Evolutionary conservation across 805 yeast genomes (phyloP).

Genomic region (Kluyveromyces nonfermentans): DNA sequence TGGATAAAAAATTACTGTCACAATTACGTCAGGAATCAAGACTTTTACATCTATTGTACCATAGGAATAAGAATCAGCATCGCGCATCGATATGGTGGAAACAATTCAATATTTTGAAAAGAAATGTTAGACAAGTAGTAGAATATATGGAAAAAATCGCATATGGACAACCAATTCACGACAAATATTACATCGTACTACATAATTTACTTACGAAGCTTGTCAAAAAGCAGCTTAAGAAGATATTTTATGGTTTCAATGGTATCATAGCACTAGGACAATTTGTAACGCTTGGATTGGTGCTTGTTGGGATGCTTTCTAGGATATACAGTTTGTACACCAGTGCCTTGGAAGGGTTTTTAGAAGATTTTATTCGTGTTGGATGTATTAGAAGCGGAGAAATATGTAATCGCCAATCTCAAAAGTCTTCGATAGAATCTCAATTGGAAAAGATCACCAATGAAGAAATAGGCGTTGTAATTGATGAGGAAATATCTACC

Average conservation of each 20-base stretch:
- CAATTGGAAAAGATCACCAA: conserved; percentile 7
- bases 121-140: conserved; percentile 30
- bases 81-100: conserved; percentile 70
- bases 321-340: conserved; percentile 30
- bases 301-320: conserved; percentile 49
- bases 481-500: conserved; percentile 3
- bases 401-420: neutral
- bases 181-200: conserved; percentile 8
- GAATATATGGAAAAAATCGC: conserved; percentile 4
- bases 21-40: conserved; percentile 41
- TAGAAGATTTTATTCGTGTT: conserved; percentile 15
- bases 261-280: conserved; percentile 67
- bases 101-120: conserved; percentile 50
- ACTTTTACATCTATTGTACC: conserved; percentile 53
- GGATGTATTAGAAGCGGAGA: conserved; percentile 9
- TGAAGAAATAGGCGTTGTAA: conserved; percentile 30
- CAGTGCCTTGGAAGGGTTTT: conserved; percentile 11
- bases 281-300: conserved; percentile 63
- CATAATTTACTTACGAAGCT: conserved; percentile 18
- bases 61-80: conserved; percentile 72
- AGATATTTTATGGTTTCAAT: conserved; percentile 53
- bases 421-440: neutral
- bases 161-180: conserved; percentile 23
- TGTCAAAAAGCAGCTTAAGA: conserved; percentile 33
- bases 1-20: neutral